Conservation (phyloP, 768 basidiomycete species). For the Leccinum disarticulatum region DNA sequence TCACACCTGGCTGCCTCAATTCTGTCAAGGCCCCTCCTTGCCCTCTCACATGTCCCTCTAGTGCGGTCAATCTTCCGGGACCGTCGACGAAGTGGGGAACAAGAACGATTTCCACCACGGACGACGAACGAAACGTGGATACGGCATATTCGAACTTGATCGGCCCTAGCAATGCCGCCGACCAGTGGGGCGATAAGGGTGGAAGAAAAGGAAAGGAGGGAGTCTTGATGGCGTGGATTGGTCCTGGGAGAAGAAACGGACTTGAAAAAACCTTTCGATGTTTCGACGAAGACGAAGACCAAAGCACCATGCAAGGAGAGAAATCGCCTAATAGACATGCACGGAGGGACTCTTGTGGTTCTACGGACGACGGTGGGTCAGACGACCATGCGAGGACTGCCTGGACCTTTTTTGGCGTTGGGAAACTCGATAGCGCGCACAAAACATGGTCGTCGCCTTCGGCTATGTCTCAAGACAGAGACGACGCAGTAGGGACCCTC, state of each 20-base stretch:
- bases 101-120: neutral
- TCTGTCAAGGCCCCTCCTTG: constrained; percentile 24
- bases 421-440: constrained; percentile 23
- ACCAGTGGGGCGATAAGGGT: constrained; percentile 55
- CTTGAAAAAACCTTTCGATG: constrained; percentile 36
- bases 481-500: constrained; percentile 3
- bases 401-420: constrained; percentile 51
- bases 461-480: constrained; percentile 1
- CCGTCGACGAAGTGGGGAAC: constrained; percentile 16
- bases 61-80: constrained; percentile 19
- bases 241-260: constrained; percentile 30
- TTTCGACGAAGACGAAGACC: constrained; percentile 8
- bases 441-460: constrained; percentile 23
- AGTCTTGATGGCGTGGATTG: constrained; percentile 45
- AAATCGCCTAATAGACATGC: neutral
- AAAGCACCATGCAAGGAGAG: neutral
- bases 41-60: constrained; percentile 6
- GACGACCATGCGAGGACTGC: constrained; percentile 57
- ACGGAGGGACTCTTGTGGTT: constrained; percentile 43
- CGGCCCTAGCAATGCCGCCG: constrained; percentile 50
- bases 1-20: constrained; percentile 6
- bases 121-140: constrained; percentile 39
- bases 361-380: constrained; percentile 41
- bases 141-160: constrained; percentile 65
- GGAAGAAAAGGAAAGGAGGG: constrained; percentile 44